phyloP scores from a whole-genome alignment of 768 basidiomycete species.

The Lactifluus piperatus region DNA sequence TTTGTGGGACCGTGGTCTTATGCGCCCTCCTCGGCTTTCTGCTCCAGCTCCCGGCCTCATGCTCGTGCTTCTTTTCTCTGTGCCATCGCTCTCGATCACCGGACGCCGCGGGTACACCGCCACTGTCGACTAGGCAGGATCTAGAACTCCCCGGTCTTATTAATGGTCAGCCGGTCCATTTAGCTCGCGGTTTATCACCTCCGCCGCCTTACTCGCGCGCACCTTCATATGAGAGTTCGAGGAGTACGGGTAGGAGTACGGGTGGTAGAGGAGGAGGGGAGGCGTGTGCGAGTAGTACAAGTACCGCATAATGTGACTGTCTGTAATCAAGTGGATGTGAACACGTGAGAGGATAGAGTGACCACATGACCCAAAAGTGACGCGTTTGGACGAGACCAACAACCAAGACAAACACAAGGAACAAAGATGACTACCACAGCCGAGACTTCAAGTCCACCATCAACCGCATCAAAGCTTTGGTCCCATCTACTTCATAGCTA shows the following conservation, averaged over 20 bases:
- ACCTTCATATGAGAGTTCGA: constrained; percentile 9
- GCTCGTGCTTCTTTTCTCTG: neutral
- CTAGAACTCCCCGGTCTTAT: neutral
- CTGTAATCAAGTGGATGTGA: no score
- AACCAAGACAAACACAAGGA: no score
- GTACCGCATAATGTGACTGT: neutral
- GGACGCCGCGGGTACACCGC: neutral
- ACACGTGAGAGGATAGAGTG: neutral
- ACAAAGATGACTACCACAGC: constrained; percentile 7
- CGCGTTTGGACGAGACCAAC: no score
- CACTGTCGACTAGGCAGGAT: neutral
- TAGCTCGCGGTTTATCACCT: neutral
- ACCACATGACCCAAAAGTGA: constrained; percentile 3
- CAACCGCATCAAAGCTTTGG: constrained; percentile 34
- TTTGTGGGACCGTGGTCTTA: neutral
- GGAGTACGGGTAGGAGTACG: neutral
- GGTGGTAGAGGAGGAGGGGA: neutral
- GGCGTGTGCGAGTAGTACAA: neutral
- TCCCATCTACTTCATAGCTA: constrained; percentile 46
- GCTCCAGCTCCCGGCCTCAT: neutral
- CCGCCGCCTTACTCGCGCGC: constrained; percentile 14
- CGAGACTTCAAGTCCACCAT: constrained; percentile 1
- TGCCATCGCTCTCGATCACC: neutral
- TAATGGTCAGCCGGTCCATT: neutral
- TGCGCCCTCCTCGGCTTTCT: constrained; percentile 6